A percentile compares a stretch with the other conserved stretches of the same genome.
phyloP scores from a whole-genome alignment of 2,329 filamentous ascomycete species.

The Neonectria hederae region DNA sequence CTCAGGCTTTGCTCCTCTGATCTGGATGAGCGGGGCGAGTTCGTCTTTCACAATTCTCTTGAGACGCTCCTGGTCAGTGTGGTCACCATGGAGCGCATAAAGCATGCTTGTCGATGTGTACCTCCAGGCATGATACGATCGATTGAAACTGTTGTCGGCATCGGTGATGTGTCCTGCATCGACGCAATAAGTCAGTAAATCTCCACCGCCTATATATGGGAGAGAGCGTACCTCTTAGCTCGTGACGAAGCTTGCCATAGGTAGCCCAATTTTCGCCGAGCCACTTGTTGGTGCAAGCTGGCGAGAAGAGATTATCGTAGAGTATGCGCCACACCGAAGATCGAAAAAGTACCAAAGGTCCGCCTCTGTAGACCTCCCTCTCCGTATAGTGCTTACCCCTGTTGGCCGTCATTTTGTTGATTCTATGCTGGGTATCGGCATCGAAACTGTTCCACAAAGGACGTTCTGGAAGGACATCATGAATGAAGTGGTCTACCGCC shows the following conservation, averaged over 20 bases:
- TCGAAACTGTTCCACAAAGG: neutral
- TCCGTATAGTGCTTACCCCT: neutral
- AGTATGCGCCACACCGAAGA: neutral
- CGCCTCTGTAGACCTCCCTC: rapidly evolving
- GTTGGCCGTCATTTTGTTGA: neutral
- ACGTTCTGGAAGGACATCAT: neutral
- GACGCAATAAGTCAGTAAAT: neutral
- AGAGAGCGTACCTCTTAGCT: neutral
- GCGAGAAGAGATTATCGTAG: neutral
- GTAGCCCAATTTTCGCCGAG: neutral
- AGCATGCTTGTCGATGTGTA: neutral
- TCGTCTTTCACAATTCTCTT: neutral
- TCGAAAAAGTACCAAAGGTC: rapidly evolving
- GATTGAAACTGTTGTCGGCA: neutral
- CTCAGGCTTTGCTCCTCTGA: neutral
- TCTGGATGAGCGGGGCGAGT: neutral
- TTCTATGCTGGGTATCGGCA: neutral
- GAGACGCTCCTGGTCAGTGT: neutral
- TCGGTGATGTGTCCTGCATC: neutral
- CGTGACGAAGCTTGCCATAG: neutral
- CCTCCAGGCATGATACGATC: neutral
- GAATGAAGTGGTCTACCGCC: neutral
- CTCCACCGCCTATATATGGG: neutral
- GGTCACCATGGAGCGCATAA: neutral
- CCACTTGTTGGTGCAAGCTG: neutral